Percentiles rank a stretch among this genome's conserved stretches.
These are phyloP conservation scores for Apophysomyces elegans DNA, from an alignment of 371 early-diverging fungal genomes.

Conservation along the genomic window DNA sequence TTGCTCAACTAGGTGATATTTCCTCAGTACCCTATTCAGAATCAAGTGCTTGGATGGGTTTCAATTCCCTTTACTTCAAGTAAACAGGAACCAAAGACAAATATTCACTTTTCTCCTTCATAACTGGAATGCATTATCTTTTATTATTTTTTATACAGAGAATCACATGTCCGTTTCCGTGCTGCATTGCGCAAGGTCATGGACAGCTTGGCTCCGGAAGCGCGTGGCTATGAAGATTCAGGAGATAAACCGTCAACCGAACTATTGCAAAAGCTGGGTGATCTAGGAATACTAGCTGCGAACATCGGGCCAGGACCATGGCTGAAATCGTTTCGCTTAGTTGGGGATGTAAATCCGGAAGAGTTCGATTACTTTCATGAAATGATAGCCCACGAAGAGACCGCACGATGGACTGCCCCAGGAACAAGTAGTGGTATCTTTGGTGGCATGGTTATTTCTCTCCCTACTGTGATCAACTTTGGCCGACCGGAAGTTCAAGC, in stretches of 20 bases:
- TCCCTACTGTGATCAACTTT: constrained; percentile 61
- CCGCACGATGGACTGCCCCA: constrained; percentile 54
- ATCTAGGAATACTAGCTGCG: constrained; percentile 70
- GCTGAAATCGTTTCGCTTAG: constrained; percentile 40
- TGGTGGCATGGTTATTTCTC: constrained; percentile 42
- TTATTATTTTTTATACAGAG: constrained; percentile 21
- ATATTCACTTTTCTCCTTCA: no score
- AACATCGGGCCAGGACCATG: constrained; percentile 65
- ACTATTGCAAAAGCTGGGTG: constrained; percentile 55
- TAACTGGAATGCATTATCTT: no score
- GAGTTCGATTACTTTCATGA: constrained; percentile 74
- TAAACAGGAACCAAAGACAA: constrained; percentile 8
- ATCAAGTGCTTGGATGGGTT: constrained; percentile 49
- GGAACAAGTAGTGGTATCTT: constrained; percentile 45
- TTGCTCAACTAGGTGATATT: constrained; percentile 6
- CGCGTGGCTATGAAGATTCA: constrained; percentile 41
- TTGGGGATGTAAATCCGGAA: constrained; percentile 54
- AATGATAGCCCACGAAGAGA: constrained; percentile 78
- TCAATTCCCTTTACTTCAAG: constrained; percentile 61
- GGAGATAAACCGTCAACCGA: constrained; percentile 54
- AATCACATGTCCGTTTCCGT: constrained; percentile 63
- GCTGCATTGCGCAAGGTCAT: constrained; percentile 58
- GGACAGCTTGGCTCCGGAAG: constrained; percentile 54
- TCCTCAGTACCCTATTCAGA: constrained; percentile 56
- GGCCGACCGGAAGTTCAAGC: constrained; percentile 30